These are phyloP conservation scores for Escallonia rubra DNA, from an alignment of 129 eudicot species.

Conservation along the genomic window DNA sequence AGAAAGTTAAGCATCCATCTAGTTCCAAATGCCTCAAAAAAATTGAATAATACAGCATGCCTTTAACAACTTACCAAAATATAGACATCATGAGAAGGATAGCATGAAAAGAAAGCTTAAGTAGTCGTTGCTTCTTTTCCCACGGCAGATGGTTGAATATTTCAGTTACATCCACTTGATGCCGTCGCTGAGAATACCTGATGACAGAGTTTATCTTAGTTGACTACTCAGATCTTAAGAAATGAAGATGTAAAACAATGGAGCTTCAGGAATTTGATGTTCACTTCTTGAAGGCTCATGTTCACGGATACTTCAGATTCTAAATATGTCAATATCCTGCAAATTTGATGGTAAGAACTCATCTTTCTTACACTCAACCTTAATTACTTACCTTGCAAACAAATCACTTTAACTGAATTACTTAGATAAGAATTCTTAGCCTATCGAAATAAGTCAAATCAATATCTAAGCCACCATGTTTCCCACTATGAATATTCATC, in stretches of 20 bases:
- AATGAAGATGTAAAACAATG: too few species aligned
- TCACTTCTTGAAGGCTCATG: not conserved
- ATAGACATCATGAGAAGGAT: conserved; percentile 44
- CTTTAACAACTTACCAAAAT: conserved; percentile 47
- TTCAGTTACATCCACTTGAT: conserved; percentile 78
- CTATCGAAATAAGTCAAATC: too few species aligned
- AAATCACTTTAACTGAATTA: not conserved
- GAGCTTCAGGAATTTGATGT: not conserved
- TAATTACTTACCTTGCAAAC: not conserved
- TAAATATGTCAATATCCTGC: not conserved
- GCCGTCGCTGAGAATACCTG: conserved; percentile 52
- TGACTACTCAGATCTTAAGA: not conserved
- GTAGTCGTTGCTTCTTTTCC: conserved; percentile 58
- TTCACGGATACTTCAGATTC: not conserved
- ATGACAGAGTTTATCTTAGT: conserved; percentile 4
- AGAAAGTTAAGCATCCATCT: conserved; percentile 1
- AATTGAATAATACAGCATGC: not conserved
- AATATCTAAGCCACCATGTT: too few species aligned
- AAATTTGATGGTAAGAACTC: conserved; percentile 4
- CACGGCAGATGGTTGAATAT: conserved; percentile 52
- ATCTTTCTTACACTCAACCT: not conserved
- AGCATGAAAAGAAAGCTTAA: conserved; percentile 58
- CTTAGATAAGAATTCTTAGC: too few species aligned
- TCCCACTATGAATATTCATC: too few species aligned
- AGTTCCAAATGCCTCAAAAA: conserved; percentile 3